Percentiles rank a stretch among this genome's conserved stretches.
Conservation (phyloP, 2,329 filamentous ascomycete genomes). For the Aspergillus hiratsukae region DNA sequence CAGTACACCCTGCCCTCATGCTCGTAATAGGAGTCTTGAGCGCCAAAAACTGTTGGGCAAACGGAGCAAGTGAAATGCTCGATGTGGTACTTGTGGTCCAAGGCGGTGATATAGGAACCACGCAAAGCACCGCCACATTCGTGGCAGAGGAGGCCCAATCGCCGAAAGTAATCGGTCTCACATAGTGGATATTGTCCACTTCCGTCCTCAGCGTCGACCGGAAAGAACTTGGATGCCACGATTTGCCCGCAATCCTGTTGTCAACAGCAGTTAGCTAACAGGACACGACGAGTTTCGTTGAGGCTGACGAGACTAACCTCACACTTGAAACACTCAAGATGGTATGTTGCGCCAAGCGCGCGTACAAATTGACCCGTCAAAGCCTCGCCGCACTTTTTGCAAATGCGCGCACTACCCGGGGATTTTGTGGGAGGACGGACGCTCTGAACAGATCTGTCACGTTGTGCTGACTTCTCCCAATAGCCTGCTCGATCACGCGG, state of each 20-base stretch:
- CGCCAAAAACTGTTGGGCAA: conserved; percentile 95
- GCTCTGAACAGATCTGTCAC: conserved; percentile 35
- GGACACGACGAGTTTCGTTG: not conserved
- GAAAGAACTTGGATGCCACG: conserved; percentile 98
- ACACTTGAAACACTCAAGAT: conserved; percentile 97
- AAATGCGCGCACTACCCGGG: conserved; percentile 50
- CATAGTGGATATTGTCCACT: conserved; percentile 85
- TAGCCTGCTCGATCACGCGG: conserved; percentile 26
- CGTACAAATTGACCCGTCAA: conserved; percentile 95
- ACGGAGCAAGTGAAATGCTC: conserved; percentile 98
- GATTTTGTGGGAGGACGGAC: conserved; percentile 35
- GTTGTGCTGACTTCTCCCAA: conserved; percentile 30
- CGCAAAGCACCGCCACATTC: conserved; percentile 88
- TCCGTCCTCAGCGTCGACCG: conserved; percentile 84
- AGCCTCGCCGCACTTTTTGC: conserved; percentile 80
- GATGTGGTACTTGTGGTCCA: conserved; percentile 98
- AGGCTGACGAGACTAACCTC: conserved; percentile 58
- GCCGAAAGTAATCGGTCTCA: conserved; percentile 95
- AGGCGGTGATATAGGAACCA: conserved; percentile 94
- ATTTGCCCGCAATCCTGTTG: conserved; percentile 89
- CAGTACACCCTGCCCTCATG: conserved; percentile 96
- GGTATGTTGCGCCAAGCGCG: conserved; percentile 87
- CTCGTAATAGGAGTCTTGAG: conserved; percentile 98
- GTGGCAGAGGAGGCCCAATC: conserved; percentile 84
- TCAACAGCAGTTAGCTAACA: conserved; percentile 17